Evolutionary conservation across 306 rosid genomes (phyloP).

Genomic region (Rubus parviflorus): DNA sequence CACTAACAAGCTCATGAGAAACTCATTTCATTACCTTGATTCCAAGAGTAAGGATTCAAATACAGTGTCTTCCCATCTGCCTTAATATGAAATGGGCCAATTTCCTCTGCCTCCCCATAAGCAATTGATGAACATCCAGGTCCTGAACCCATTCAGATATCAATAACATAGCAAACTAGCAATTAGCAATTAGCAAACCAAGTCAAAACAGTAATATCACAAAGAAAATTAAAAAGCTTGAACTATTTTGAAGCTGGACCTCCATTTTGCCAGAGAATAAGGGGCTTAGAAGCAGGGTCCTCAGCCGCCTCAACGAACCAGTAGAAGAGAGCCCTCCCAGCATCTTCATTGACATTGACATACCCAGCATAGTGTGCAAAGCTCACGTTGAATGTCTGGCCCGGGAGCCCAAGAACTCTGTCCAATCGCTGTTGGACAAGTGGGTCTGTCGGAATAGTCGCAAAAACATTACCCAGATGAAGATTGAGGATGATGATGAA

Average conservation of each 20-base stretch:
- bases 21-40: constrained; percentile 48
- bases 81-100: constrained; percentile 80
- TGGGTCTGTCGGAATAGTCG: constrained; percentile 29
- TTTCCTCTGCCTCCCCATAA: constrained; percentile 81
- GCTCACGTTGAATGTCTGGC: constrained; percentile 49
- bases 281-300: constrained; percentile 59
- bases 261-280: constrained; percentile 75
- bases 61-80: constrained; percentile 64
- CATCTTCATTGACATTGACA: constrained; percentile 51
- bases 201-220: background rate
- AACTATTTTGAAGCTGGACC: constrained; percentile 30
- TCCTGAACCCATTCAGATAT: constrained; percentile 39
- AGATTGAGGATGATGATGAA: constrained; percentile 24
- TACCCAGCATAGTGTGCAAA: constrained; percentile 65
- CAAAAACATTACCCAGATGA: constrained; percentile 23
- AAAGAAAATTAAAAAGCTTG: background rate
- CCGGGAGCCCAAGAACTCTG: constrained; percentile 46
- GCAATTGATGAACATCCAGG: constrained; percentile 98
- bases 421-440: constrained; percentile 48
- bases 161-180: background rate
- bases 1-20: background rate
- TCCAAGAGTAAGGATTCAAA: constrained; percentile 85
- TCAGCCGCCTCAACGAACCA: constrained; percentile 61
- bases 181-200: background rate
- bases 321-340: constrained; percentile 70